A percentile compares a stretch with the other conserved stretches of the same genome.
These are phyloP conservation scores for Trichoderma erinaceum DNA, from an alignment of 495 filamentous ascomycete species.

Conservation along the genomic window DNA sequence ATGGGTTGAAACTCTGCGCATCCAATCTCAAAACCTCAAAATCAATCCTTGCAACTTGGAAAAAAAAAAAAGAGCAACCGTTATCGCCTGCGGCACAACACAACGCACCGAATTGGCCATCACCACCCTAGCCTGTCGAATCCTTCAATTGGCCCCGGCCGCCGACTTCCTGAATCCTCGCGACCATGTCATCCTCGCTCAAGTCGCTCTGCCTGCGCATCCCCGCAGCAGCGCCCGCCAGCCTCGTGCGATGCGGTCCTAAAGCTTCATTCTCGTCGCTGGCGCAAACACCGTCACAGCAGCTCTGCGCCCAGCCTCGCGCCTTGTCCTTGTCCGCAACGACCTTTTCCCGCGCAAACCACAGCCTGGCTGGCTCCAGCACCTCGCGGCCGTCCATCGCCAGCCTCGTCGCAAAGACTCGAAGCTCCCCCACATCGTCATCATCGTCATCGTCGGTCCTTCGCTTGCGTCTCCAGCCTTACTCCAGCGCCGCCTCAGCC, in stretches of 20 bases:
- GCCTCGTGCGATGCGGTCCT: slow-evolving; percentile 3
- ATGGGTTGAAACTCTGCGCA: background rate
- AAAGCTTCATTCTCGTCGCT: background rate
- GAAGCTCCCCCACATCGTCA: background rate
- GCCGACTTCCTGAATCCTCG: no score
- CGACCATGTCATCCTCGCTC: slow-evolving; percentile 2
- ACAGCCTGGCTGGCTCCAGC: slow-evolving; percentile 4
- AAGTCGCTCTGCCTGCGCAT: slow-evolving; percentile 1
- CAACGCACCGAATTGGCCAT: background rate
- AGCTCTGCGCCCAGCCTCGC: background rate
- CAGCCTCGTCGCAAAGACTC: slow-evolving; percentile 3
- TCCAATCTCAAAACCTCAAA: background rate
- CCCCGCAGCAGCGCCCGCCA: slow-evolving; percentile 6
- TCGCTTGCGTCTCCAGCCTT: slow-evolving; percentile 18
- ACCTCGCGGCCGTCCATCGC: slow-evolving; percentile 2
- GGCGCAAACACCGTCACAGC: background rate
- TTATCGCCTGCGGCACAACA: background rate
- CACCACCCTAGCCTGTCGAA: background rate
- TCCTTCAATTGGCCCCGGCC: background rate
- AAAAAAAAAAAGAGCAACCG: background rate
- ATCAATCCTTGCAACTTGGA: background rate
- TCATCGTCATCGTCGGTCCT: slow-evolving; percentile 4
- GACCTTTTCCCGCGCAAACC: background rate
- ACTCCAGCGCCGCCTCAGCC: slow-evolving; percentile 22
- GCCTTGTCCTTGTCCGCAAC: background rate